Base-by-base conservation (phyloP, 2,329 filamentous ascomycete genomes). In the Pseudocercospora vitis region DNA sequence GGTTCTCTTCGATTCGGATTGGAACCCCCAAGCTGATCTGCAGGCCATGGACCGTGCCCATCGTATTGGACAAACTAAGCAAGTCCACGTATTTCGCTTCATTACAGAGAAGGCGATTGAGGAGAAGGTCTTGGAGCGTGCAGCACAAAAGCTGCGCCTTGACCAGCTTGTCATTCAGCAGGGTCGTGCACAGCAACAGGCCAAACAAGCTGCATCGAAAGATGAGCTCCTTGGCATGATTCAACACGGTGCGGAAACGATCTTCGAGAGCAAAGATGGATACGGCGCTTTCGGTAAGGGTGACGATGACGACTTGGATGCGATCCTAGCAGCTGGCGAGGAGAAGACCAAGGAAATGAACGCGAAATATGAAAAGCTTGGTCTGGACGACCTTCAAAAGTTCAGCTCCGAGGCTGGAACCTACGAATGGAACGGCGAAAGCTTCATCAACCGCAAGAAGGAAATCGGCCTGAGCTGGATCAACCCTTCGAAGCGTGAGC, bases 1-100 rank as follows among this genome's bases (percentile, higher is more conserved):
- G 54, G 83, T 99, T 24, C 82, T 99, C 5, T 99, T 94, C 68
- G 94, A 99, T 71, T 96, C 91, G 65, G 94, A 99, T 70, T 99
- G 94, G 94, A 97, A 96, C 67, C 94, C 94, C 7, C 94, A 99
- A 73, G 94, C 94, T 14, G 94, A 99, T 83, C 76, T 99, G 55
- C 94, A 99, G 73, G 94, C 94, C 52, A 99, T 99, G 94, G 94
- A 99, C 68, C 89, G 94, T 69, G 94, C 94, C 48, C 94, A 99
- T 76, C 90, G 94, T 75, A 99, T 99, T 64, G 94, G 94, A 32
- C 94, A 99, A 75, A 99, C 90, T 4, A 99, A 99, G 75, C 94
- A 99, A 70, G 94, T 99, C 8, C 82, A 91, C 37, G 94, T 99
- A 3, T 99, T 96, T 76, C 84, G 94, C 56, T 96, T 99, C 65